A percentile compares a stretch with the other conserved stretches of the same genome.
Evolutionary conservation across 2,329 filamentous ascomycete species (phyloP).

Genomic region (Penicillium concentricum): DNA sequence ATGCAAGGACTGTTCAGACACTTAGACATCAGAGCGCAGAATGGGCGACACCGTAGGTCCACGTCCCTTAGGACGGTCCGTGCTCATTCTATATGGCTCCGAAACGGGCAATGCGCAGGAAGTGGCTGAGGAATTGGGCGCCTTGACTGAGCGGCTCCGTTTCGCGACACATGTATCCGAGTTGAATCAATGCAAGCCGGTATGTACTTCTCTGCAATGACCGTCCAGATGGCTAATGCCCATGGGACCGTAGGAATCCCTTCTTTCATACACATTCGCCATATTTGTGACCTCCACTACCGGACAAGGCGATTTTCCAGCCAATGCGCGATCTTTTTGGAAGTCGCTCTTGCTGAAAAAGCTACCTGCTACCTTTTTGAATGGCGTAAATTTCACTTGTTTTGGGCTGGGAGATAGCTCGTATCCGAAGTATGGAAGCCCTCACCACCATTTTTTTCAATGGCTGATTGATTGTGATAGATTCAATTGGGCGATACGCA

Average conservation of each 20-base stretch:
- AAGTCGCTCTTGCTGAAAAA: constrained; percentile 76
- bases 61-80: constrained; percentile 41
- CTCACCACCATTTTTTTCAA: constrained; percentile 1
- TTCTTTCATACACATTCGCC: constrained; percentile 38
- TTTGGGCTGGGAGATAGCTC: constrained; percentile 95
- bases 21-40: constrained; percentile 11
- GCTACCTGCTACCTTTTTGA: constrained; percentile 68
- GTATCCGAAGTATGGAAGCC: constrained; percentile 71
- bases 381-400: constrained; percentile 69
- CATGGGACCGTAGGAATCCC: constrained; percentile 25
- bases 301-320: constrained; percentile 88
- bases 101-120: constrained; percentile 96
- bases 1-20: neutral
- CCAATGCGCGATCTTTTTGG: constrained; percentile 82
- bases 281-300: constrained; percentile 88
- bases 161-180: constrained; percentile 75
- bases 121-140: constrained; percentile 78
- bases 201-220: constrained; percentile 46
- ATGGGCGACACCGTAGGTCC: constrained; percentile 26
- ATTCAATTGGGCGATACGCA: constrained; percentile 90
- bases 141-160: constrained; percentile 70
- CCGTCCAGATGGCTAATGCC: neutral
- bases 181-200: constrained; percentile 72
- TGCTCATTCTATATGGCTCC: constrained; percentile 83
- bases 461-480: constrained; percentile 44